Conservation (phyloP, 2,329 filamentous ascomycete genomes). For the Gnomoniopsis sp. region DNA sequence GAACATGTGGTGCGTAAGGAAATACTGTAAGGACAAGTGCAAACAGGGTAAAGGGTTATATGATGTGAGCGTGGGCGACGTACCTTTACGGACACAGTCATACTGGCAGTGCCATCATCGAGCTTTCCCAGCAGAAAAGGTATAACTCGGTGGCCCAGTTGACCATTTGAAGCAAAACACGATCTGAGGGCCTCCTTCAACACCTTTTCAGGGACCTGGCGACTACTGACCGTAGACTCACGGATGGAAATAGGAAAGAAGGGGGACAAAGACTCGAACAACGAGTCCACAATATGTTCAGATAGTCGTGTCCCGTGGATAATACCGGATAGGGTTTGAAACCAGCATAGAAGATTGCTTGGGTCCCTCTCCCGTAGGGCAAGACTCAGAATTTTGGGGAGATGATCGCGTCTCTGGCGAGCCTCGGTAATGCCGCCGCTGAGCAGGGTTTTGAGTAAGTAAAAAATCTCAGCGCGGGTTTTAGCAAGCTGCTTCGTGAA, state of each 20-base stretch:
- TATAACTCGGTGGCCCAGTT: conserved; percentile 42
- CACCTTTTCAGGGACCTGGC: conserved; percentile 51
- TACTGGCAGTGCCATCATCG: conserved; percentile 52
- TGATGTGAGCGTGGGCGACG: conserved; percentile 1
- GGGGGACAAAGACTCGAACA: conserved; percentile 54
- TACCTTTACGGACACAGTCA: conserved; percentile 57
- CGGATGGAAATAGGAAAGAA: conserved; percentile 60
- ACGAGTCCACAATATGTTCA: conserved; percentile 42
- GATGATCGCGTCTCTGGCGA: conserved; percentile 18
- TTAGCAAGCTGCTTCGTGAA: conserved; percentile 17
- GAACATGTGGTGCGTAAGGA: not conserved
- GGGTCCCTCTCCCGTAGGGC: conserved; percentile 51
- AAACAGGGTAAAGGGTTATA: not conserved
- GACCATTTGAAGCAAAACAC: conserved; percentile 51
- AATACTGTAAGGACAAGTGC: too few relatives aligned
- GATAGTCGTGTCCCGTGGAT: conserved; percentile 43
- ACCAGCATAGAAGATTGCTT: conserved; percentile 55
- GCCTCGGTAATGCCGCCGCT: conserved; percentile 1
- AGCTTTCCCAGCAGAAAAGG: conserved; percentile 55
- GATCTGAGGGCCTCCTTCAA: conserved; percentile 50
- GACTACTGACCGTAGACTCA: conserved; percentile 42
- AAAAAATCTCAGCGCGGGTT: conserved; percentile 10
- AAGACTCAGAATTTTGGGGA: conserved; percentile 37
- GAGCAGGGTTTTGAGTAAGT: not conserved
- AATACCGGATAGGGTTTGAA: conserved; percentile 45